phyloP scores from a whole-genome alignment of 2,329 filamentous ascomycete genomes.

The Nemania diffusa region DNA sequence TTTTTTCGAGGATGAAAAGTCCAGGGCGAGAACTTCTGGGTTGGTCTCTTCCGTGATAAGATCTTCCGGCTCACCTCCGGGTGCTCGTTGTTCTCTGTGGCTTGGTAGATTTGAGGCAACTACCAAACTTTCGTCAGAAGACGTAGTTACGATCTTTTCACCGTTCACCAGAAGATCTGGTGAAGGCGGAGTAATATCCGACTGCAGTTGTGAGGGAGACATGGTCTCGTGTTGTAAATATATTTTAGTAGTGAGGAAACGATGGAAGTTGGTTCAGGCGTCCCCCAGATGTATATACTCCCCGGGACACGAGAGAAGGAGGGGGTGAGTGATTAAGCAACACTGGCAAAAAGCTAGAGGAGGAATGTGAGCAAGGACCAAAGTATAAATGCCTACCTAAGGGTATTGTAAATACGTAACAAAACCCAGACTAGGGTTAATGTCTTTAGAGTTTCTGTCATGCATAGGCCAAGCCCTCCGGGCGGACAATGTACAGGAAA shows the following conservation, averaged over 20 bases:
- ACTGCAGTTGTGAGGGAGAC: not conserved
- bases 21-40: constrained; percentile 58
- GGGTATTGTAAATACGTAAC: not conserved
- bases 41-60: constrained; percentile 59
- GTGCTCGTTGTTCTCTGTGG: constrained; percentile 1
- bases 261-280: not conserved
- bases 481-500: not conserved
- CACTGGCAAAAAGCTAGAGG: not conserved
- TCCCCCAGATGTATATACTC: constrained; percentile 6
- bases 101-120: constrained; percentile 5
- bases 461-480: constrained; percentile 12
- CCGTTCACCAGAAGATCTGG: not conserved
- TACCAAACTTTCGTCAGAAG: constrained; percentile 12
- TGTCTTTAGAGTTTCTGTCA: constrained; percentile 31
- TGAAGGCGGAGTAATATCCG: not conserved
- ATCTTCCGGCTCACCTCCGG: not conserved
- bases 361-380: constrained; percentile 8
- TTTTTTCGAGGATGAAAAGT: constrained; percentile 59
- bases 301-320: constrained; percentile 9
- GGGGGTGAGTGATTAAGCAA: constrained; percentile 11
- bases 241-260: not conserved
- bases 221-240: constrained; percentile 6
- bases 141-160: constrained; percentile 1
- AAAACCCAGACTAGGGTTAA: constrained; percentile 6
- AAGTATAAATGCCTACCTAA: constrained; percentile 9